Evolutionary conservation across 129 eudicot species (phyloP).

Genomic region (Artemisia annua): DNA sequence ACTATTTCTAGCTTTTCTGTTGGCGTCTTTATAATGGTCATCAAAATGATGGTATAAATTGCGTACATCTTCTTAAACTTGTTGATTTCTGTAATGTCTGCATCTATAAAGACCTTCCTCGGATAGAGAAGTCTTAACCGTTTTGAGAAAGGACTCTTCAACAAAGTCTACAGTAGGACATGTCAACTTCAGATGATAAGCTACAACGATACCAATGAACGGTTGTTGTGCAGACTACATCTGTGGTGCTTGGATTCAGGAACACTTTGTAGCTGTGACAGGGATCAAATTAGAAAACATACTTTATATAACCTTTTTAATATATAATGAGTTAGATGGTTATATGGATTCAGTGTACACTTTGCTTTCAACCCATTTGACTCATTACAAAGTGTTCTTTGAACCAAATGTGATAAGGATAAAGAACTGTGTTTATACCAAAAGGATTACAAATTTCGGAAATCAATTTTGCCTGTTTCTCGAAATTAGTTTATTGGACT

Average conservation of each 20-base stretch:
- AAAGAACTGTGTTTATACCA: too few species aligned
- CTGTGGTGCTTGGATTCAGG: slow-evolving; percentile 96
- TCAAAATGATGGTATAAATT: too few species aligned
- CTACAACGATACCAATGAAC: slow-evolving; percentile 6
- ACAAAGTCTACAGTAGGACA: slow-evolving; percentile 86
- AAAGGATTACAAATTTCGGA: too few species aligned
- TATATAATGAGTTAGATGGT: background rate
- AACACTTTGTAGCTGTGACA: slow-evolving; percentile 81
- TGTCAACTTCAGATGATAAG: slow-evolving; percentile 17
- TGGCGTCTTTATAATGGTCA: too few species aligned
- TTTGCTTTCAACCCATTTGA: background rate
- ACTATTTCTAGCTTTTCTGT: too few species aligned
- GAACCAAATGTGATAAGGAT: too few species aligned
- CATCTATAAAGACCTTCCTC: slow-evolving; percentile 57
- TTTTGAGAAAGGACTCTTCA: slow-evolving; percentile 64
- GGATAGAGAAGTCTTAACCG: slow-evolving; percentile 52
- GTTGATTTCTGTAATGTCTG: too few species aligned
- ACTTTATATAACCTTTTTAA: background rate
- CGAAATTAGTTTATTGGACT: too few species aligned
- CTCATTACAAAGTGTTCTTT: background rate
- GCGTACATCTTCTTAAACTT: too few species aligned
- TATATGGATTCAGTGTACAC: background rate
- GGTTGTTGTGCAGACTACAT: slow-evolving; percentile 89
- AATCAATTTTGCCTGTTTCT: too few species aligned
- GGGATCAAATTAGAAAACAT: slow-evolving; percentile 9